Evolutionary conservation across 345 rosid species (phyloP).

Genomic region (Bruguiera sexangula): DNA sequence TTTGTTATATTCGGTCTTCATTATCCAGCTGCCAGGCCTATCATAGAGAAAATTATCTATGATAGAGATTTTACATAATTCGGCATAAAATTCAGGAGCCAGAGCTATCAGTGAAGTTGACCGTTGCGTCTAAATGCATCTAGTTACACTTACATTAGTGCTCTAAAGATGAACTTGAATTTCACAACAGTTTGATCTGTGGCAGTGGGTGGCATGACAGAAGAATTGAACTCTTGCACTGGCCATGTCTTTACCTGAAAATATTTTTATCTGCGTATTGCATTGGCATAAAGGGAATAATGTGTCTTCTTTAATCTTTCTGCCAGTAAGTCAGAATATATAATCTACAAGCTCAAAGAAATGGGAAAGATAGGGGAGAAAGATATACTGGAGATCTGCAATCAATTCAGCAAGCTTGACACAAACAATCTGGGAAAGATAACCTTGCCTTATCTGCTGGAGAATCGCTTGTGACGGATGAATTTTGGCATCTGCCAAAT

Average conservation of each 20-base stretch:
- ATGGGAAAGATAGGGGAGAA: conserved; percentile 60
- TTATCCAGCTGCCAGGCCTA: no score
- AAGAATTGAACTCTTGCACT: no score
- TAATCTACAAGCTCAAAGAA: conserved; percentile 70
- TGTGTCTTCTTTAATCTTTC: neutral
- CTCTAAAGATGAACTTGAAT: neutral
- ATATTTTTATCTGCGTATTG: neutral
- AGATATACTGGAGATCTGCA: conserved; percentile 50
- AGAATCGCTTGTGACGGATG: conserved; percentile 22
- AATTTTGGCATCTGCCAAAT: neutral
- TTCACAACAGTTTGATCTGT: neutral
- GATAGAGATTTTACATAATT: no score
- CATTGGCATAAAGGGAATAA: neutral
- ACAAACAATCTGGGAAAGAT: conserved; percentile 56
- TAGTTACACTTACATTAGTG: no score
- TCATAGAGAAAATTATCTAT: no score
- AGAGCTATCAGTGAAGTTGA: no score
- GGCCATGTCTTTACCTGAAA: neutral
- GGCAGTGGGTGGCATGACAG: no score
- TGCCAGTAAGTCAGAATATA: conserved; percentile 68
- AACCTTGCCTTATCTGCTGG: conserved; percentile 47
- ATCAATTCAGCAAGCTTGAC: conserved; percentile 65
- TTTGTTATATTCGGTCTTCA: no score
- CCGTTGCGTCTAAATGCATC: no score
- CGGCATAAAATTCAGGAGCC: no score